These are phyloP conservation scores for Verbascum thapsus DNA, from an alignment of 257 asterid species.

Conservation along the genomic window DNA sequence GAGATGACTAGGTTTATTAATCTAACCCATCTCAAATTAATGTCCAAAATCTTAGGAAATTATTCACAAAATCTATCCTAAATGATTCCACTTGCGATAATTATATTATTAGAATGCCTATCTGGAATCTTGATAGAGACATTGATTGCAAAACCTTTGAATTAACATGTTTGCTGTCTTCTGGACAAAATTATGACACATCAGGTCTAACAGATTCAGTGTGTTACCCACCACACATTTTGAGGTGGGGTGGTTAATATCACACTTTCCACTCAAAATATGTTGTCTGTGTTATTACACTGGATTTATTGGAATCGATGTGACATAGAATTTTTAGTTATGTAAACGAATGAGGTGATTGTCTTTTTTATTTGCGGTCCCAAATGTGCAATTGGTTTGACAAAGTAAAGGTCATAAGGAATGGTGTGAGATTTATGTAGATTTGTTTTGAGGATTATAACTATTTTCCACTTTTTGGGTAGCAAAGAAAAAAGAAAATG, in stretches of 20 bases:
- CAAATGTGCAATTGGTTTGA: constrained; percentile 38
- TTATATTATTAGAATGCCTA: constrained; percentile 32
- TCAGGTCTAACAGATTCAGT: too few relatives aligned
- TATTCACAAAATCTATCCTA: constrained; percentile 56
- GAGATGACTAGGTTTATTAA: constrained; percentile 34
- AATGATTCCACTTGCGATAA: constrained; percentile 45
- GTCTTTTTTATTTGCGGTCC: constrained; percentile 46
- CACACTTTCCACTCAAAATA: too few relatives aligned
- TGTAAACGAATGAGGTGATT: too few relatives aligned
- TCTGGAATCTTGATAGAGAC: constrained; percentile 55
- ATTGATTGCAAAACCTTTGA: constrained; percentile 46
- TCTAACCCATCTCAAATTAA: constrained; percentile 28
- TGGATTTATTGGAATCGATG: too few relatives aligned
- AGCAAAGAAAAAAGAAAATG: constrained; percentile 14
- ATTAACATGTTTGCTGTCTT: constrained; percentile 61
- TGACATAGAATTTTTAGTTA: too few relatives aligned
- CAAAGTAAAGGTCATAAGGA: constrained; percentile 31
- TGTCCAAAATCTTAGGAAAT: constrained; percentile 38
- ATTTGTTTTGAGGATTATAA: constrained; percentile 29
- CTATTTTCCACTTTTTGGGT: constrained; percentile 21
- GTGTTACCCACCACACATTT: too few relatives aligned
- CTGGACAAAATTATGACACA: too few relatives aligned
- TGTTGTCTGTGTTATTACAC: too few relatives aligned
- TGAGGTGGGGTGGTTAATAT: too few relatives aligned
- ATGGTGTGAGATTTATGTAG: constrained; percentile 36